Conservation (phyloP, 1,139 yeast species). For the Yamadazyma diddensiae region DNA sequence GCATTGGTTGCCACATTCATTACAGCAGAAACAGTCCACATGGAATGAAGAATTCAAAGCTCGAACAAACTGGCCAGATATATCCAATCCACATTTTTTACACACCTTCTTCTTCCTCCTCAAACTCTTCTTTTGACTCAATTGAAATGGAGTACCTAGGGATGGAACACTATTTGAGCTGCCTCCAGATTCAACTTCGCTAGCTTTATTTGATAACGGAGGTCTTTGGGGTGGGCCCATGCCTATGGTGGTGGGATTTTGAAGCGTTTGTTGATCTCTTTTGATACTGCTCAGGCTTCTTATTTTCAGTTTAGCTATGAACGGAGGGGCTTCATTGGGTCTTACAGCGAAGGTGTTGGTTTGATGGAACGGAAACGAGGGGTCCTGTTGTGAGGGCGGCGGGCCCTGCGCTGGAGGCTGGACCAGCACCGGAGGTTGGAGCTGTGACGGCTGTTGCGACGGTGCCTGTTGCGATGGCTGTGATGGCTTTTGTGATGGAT, state of each 20-base stretch:
- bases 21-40: slow-evolving; percentile 82
- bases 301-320: slow-evolving; percentile 8
- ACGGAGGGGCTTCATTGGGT: slow-evolving; percentile 8
- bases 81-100: slow-evolving; percentile 60
- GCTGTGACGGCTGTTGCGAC: too few species aligned
- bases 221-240: background rate
- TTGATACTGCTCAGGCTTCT: slow-evolving; percentile 9
- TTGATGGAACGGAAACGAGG: slow-evolving; percentile 10
- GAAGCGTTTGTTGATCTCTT: background rate
- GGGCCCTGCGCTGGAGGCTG: too few species aligned
- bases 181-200: background rate
- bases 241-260: background rate
- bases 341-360: slow-evolving; percentile 9
- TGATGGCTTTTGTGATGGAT: too few species aligned
- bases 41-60: slow-evolving; percentile 81
- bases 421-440: too few species aligned
- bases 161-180: slow-evolving; percentile 1
- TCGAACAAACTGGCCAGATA: slow-evolving; percentile 80
- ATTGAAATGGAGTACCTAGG: slow-evolving; percentile 11
- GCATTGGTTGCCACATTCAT: slow-evolving; percentile 76
- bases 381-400: slow-evolving; percentile 1
- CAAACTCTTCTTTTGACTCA: slow-evolving; percentile 14
- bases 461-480: too few species aligned
- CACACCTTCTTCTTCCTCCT: slow-evolving; percentile 45
- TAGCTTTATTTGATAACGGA: background rate